Base-by-base conservation (phyloP, 768 basidiomycete species). In the Botryobasidium botryosum region DNA sequence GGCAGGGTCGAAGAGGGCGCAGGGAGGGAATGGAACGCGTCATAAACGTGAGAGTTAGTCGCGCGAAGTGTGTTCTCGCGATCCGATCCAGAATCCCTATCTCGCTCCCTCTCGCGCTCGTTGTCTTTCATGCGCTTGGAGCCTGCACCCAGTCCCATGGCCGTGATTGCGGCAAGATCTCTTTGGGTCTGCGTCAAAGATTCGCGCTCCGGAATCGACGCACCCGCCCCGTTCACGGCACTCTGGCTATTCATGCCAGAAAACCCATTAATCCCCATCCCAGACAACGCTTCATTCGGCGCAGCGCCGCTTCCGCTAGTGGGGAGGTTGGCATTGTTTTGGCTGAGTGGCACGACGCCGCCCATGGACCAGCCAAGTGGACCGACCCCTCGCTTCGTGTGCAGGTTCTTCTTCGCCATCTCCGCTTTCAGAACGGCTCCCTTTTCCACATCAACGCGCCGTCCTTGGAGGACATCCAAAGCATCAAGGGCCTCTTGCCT, bases 341-440 rank as follows among this genome's bases (percentile, higher is more conserved):
- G n/a, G n/a, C n/a, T n/a, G n/a, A n/a, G n/a, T n/a, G n/a, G n/a
- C n/a, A 61, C 61, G 46, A 57, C 43, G 25, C 51, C 35, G 17
- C 45, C 41, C 29, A 50, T 20, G 7, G 54, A 41, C 37, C 47
- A 41, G 8, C 62, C 64, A 28, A 75, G 66, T 4, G 75, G 74
- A n/a, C 84, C 84, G 20, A 87, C 77, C 2, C 83, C 83, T 31
- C 86, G 69, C 65, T 92, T 94, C 17, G 90, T 92, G 57, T 99
- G 92, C 31, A 99, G 62, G 57, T 99, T 97, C 72, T 99, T 99
- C 75, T 97, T 97, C 17, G 94, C 94, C 91, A 99, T 96, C 64
- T 97, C 94, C 18, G 92, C 94, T 61, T 96, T 97, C 31, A 99
- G 61, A 2, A 90, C 79, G 1, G 85, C 77, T 12, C 88, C 88